Evolutionary conservation across 2,329 filamentous ascomycete species (phyloP), one percentile per base, ranked within the genome.

Genomic region (Aspergillus quadrilineatus): DNA sequence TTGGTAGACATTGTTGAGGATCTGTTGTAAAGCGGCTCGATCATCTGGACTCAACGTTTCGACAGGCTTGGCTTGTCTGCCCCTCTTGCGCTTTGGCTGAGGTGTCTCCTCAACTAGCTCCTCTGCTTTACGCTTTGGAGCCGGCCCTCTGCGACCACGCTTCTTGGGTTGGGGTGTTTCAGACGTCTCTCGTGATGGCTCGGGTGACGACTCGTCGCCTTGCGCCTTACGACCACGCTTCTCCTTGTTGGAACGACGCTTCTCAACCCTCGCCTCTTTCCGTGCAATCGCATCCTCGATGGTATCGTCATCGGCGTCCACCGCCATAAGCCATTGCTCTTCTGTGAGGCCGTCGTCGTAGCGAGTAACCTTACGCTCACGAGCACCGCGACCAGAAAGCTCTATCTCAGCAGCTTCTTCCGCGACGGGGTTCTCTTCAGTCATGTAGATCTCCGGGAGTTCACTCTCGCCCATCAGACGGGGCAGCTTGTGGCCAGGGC

Each of bases 291-390:
- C 94, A 53, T 91, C 92, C 71, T 97, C 94, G 30, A 96, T 92
- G 0, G 86, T 88, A 70, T 99, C 94, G 1, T 99, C 94, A 50
- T 97, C 92, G 59, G 96, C 93, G 71, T 99, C 94, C 32, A 99
- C 93, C 53, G 94, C 94, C 80, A 96, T 93, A 50, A 97, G 84
- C 94, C 94, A 99, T 75, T 99, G 95, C 78, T 99, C 94, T 77
- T 99, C 95, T 0, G 94, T 97, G 30, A 99, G 85, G 51, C 95
- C 94, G 69, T 99, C 94, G 67, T 99, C 94, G 66, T 99, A 99
- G 73, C 89, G 89, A 67, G 97, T 92, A 69, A 91, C 88, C 64
- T 92, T 97, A 59, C 95, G 88, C 77, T 99, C 94, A 78, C 94
- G 89, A 61, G 93, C 93, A 67, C 94, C 94, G 73, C 94, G 92